Base-by-base conservation (phyloP, 2,329 filamentous ascomycete species). In the Botrytis medusae region DNA sequence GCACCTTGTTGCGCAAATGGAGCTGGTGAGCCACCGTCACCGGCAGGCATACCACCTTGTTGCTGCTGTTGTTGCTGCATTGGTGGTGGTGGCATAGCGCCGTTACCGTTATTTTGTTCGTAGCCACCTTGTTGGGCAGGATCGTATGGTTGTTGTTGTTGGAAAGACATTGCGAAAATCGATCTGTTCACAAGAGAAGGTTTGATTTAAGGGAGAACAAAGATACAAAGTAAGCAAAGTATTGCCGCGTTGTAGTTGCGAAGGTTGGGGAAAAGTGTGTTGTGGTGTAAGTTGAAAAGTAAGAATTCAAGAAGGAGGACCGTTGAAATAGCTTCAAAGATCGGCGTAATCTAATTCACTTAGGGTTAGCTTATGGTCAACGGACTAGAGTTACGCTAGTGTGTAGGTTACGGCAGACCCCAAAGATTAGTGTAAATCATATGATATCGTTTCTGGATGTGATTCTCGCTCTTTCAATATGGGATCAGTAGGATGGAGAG, bases 1-100 rank as follows among this genome's bases (percentile, higher is more conserved):
- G 71, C 62, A 62, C 78, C 80, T 76, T 82, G 81, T 63, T 85
- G 85, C 75, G 85, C 84, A 80, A 87, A 86, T 65, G 83, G 82
- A 75, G 85, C 85, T 71, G 84, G 81, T 74, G 86, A 85, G 85
- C 85, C 69, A 90, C 91, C 82, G 87, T 93, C 75, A 89, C 90
- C 86, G 75, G 84, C 84, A 75, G 77, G 76, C 68, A 76, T 74
- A n/a, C 63, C 65, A 60, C 74, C 75, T 42, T 75, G 75, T n/a
- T 72, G 74, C 60, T 77, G 78, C 63, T 79, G 79, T n/a, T 77
- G 75, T 34, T 84, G 84, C 83, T 90, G 87, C 75, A 77, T 76
- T 70, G 77, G 78, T 25, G 86, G 84, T 74, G 85, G 78, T 85
- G 82, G 78, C 86, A 85, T 76, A 76, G 77, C 74, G 76, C 76